Base-by-base conservation (phyloP, 208 protist genomes). In the Histomonas meleagridis region DNA sequence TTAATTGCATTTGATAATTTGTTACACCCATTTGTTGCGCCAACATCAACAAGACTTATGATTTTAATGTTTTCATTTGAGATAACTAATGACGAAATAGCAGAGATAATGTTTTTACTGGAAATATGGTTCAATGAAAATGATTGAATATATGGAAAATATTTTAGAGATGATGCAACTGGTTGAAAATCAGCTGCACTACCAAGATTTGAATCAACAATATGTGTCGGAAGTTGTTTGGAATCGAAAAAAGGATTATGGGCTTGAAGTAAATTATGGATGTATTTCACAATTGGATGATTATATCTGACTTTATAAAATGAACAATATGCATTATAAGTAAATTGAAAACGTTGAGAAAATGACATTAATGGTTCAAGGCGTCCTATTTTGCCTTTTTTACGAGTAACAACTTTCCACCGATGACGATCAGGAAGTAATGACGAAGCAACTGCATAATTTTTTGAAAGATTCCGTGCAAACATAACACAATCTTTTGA, bases 291-390 rank as follows among this genome's bases (percentile, higher is more conserved):
- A 35, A 81, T 51, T 2, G 48, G 40, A 43, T 81, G 70, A 43
- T 81, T 51, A 23, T 81, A 81, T 2, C 40, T 51, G n/a, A 51
- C 40, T 14, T 81, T 43, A 23, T 51, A 81, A 21, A 51, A 81
- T 32, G 70, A 81, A n/a, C 70, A 81, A 51, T 51, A 38, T 21
- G 70, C 35, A 51, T 81, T 81, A n/a, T 81, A 81, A n/a, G 70
- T 81, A 23, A 81, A 81, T n/a, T 81, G 70, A 43, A 81, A 81
- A 14, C 23, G 9, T 51, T 81, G 70, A 0, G 70, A 81, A n/a
- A 43, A 43, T 9, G 70, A 81, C 32, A 81, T 9, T 32, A 43
- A 43, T n/a, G 70, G 70, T 10, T 81, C 7, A 23, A 81, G n/a
- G n/a, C n/a, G n/a, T n/a, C n/a, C n/a, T n/a, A n/a, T n/a, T n/a